Percentiles rank a stretch among this genome's conserved stretches.
Evolutionary conservation across 306 rosid species (phyloP).

Genomic region (Medicago ruthenica): DNA sequence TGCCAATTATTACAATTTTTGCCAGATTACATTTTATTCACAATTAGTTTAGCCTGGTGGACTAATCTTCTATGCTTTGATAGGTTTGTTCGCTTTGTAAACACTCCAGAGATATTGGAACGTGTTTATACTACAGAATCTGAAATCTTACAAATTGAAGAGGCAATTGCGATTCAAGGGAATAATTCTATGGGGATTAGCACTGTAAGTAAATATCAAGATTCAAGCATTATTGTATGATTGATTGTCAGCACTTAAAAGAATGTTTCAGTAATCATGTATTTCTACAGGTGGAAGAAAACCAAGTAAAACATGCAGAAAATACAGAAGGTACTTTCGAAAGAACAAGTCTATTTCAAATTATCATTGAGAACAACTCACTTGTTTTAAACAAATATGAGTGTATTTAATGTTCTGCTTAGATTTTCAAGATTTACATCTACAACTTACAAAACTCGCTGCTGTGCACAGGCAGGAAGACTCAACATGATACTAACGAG

Average conservation of each 20-base stretch:
- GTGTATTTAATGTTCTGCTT: conserved; percentile 4
- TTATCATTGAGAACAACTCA: conserved; percentile 40
- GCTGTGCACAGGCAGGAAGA: conserved; percentile 63
- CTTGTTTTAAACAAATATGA: conserved; percentile 32
- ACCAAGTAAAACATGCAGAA: conserved; percentile 68
- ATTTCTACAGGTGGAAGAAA: conserved; percentile 74
- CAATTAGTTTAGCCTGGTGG: not conserved
- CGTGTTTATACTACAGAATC: conserved; percentile 84
- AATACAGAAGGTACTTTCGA: conserved; percentile 62
- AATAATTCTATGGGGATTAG: conserved; percentile 63
- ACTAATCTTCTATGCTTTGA: conserved; percentile 42
- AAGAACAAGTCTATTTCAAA: conserved; percentile 32
- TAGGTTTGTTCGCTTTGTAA: conserved; percentile 98
- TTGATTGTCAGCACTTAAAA: conserved; percentile 19
- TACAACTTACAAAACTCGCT: conserved; percentile 41
- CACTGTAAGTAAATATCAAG: conserved; percentile 63
- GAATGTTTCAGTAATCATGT: conserved; percentile 40
- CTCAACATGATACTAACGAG: conserved; percentile 65
- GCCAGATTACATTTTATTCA: conserved; percentile 4
- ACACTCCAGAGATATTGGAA: conserved; percentile 94
- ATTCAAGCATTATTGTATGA: conserved; percentile 17
- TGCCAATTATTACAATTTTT: not conserved
- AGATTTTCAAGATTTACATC: conserved; percentile 35
- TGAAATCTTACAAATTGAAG: conserved; percentile 92
- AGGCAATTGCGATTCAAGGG: conserved; percentile 93